Conservation (phyloP, 1,284 basidiomycete species). For the Trichosporon asahii region DNA sequence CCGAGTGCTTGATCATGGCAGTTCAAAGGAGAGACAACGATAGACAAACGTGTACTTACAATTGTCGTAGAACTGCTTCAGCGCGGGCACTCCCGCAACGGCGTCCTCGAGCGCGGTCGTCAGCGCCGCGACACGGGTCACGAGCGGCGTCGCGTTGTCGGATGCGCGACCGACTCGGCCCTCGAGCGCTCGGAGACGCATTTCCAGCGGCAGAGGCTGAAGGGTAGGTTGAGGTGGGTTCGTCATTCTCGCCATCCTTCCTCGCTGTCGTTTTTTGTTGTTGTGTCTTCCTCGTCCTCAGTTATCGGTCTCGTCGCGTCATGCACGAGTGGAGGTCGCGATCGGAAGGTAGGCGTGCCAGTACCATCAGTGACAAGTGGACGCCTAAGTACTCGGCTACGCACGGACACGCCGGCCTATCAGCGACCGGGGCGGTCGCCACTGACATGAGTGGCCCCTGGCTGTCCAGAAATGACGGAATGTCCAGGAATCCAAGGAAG, state of each 20-base stretch:
- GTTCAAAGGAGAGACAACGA: too few species aligned
- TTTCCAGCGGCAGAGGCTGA: constrained; percentile 32
- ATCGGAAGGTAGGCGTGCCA: background rate
- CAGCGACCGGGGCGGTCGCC: background rate
- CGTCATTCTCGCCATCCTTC: background rate
- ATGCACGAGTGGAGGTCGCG: background rate
- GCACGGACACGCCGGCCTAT: background rate
- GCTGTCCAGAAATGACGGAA: background rate
- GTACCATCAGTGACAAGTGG: background rate
- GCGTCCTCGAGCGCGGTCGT: constrained; percentile 30
- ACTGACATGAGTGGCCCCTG: background rate
- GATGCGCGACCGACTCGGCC: constrained; percentile 34
- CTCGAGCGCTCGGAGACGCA: constrained; percentile 43
- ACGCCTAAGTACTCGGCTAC: background rate
- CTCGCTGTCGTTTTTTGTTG: background rate
- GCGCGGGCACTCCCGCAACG: constrained; percentile 29
- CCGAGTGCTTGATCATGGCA: too few species aligned
- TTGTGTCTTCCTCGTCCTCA: background rate
- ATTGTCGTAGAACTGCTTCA: constrained; percentile 37
- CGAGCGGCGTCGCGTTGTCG: constrained; percentile 14
- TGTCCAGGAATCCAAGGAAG: constrained; percentile 3
- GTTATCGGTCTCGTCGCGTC: background rate
- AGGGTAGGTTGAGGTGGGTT: background rate
- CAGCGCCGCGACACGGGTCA: constrained; percentile 27
- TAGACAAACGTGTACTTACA: too few species aligned